These are phyloP conservation scores for Alternaria sp. DNA, from an alignment of 2,329 filamentous ascomycete species.

Conservation along the genomic window DNA sequence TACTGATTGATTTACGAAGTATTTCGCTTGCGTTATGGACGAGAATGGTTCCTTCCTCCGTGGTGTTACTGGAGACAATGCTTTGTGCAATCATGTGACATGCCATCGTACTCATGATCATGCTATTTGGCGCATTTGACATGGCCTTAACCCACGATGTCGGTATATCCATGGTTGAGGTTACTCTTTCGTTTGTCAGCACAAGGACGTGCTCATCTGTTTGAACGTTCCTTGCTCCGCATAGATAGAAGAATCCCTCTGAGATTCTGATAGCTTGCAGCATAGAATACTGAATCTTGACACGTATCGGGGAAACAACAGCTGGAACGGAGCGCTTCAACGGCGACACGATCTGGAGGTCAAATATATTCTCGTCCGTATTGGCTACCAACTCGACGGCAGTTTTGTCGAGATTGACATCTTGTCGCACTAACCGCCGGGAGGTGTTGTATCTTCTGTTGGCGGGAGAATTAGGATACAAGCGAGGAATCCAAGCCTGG, in stretches of 20 bases:
- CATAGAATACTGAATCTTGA: constrained; percentile 15
- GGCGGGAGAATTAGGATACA: constrained; percentile 5
- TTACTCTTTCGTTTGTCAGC: constrained; percentile 3
- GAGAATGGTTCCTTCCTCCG: constrained; percentile 12
- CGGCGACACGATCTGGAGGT: constrained; percentile 1
- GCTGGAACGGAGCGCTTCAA: not conserved
- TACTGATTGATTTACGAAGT: constrained; percentile 15
- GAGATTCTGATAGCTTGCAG: constrained; percentile 18
- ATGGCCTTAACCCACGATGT: constrained; percentile 6
- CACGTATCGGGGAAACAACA: constrained; percentile 2
- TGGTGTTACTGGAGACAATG: constrained; percentile 14
- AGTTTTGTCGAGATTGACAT: constrained; percentile 14
- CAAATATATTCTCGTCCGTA: not conserved
- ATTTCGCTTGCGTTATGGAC: constrained; percentile 11
- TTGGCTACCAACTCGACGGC: constrained; percentile 7
- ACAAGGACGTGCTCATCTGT: constrained; percentile 13
- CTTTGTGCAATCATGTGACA: constrained; percentile 7
- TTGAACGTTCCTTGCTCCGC: constrained; percentile 9
- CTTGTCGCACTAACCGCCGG: constrained; percentile 15
- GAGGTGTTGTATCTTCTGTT: constrained; percentile 36
- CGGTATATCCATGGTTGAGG: constrained; percentile 14
- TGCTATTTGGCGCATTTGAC: constrained; percentile 1
- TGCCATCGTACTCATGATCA: constrained; percentile 5
- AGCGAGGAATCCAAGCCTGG: constrained; percentile 10
- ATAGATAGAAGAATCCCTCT: constrained; percentile 11